Percentiles rank a stretch among this genome's conserved stretches.
Evolutionary conservation across 208 protist genomes (phyloP).

Genomic region (Giardia duodenalis): DNA sequence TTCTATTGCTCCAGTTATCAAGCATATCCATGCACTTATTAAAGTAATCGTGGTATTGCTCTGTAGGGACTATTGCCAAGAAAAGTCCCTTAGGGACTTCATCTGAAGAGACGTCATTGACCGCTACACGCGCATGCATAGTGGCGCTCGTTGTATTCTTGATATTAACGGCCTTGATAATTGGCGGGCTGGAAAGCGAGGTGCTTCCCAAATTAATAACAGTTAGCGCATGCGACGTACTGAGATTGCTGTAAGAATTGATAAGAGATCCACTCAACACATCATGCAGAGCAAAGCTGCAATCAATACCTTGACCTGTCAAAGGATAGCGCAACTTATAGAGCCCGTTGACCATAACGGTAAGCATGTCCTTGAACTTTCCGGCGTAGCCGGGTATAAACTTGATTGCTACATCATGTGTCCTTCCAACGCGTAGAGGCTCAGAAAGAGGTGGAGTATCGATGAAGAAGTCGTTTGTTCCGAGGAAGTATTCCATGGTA

Average conservation of each 20-base stretch:
- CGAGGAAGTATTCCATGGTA: not conserved
- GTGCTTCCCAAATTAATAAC: not conserved
- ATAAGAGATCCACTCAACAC: not conserved
- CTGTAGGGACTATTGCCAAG: not conserved
- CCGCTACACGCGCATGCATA: not conserved
- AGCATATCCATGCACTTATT: not conserved
- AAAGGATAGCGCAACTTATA: constrained; percentile 25
- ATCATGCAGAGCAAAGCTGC: not conserved
- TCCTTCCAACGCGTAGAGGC: not conserved
- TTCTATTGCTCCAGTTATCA: not conserved
- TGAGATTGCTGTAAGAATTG: not conserved
- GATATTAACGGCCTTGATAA: not conserved
- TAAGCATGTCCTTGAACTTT: not conserved
- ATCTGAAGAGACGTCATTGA: not conserved
- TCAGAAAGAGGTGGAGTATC: not conserved
- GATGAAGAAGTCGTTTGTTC: constrained; percentile 8
- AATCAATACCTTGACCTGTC: not conserved
- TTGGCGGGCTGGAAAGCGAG: not conserved
- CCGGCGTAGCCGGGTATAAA: not conserved
- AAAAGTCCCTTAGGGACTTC: not conserved
- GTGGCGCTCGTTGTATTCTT: not conserved
- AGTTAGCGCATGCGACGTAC: not conserved
- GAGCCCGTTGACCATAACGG: constrained; percentile 12
- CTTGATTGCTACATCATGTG: not conserved
- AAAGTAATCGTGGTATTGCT: not conserved